A percentile compares a stretch with the other conserved stretches of the same genome.
phyloP scores from a whole-genome alignment of 768 basidiomycete species.

The Phylloporus rhodoxanthus region DNA sequence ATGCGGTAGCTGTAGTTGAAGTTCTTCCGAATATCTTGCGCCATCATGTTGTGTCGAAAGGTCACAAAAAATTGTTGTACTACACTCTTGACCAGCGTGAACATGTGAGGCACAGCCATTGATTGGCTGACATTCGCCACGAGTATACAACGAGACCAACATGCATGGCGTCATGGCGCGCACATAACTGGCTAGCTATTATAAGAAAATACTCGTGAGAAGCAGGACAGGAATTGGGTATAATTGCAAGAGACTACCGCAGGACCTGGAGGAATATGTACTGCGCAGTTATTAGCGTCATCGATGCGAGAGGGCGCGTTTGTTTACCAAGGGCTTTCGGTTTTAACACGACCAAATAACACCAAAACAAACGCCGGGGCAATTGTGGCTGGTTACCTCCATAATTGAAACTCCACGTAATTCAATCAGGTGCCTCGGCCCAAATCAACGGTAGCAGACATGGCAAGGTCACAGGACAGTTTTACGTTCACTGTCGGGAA shows the following conservation, averaged over 20 bases:
- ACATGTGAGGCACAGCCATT: neutral
- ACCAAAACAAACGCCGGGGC: conserved; percentile 15
- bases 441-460: conserved; percentile 11
- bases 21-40: no score
- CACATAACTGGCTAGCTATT: no score
- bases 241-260: no score
- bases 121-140: neutral
- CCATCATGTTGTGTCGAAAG: no score
- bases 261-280: no score
- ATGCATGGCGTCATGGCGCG: no score
- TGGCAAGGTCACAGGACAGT: conserved; percentile 48
- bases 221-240: no score
- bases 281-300: no score
- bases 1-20: no score
- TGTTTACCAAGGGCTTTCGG: conserved; percentile 19
- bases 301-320: no score
- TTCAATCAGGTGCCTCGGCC: conserved; percentile 3
- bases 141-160: neutral
- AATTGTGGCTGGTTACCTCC: neutral
- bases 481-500: conserved; percentile 94
- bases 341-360: conserved; percentile 24
- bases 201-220: neutral
- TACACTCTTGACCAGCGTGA: neutral
- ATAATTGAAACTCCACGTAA: conserved; percentile 3
- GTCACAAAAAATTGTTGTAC: no score